phyloP scores from a whole-genome alignment of 768 basidiomycete genomes.

The Russula emetica region DNA sequence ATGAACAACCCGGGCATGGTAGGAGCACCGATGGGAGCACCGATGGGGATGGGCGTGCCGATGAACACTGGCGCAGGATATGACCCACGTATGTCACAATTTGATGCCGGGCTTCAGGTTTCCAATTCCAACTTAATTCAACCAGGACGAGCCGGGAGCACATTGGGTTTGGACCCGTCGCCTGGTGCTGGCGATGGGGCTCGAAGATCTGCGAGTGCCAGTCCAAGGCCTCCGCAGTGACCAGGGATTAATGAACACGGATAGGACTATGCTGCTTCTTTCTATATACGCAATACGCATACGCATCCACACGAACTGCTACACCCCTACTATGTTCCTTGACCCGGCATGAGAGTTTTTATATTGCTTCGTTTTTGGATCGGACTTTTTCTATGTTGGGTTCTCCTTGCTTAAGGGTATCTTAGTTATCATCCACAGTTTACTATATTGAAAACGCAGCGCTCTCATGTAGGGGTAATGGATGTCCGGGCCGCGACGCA shows the following conservation, averaged over 20 bases:
- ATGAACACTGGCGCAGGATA: constrained; percentile 21
- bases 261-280: not conserved
- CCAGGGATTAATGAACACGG: not conserved
- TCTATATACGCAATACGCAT: not conserved
- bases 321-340: not conserved
- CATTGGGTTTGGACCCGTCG: not conserved
- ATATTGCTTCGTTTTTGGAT: not conserved
- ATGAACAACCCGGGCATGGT: constrained; percentile 20
- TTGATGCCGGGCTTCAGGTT: constrained; percentile 22
- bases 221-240: constrained; percentile 21
- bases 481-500: not conserved
- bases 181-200: constrained; percentile 13
- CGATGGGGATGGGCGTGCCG: constrained; percentile 25
- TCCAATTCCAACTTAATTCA: constrained; percentile 10
- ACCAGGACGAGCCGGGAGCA: constrained; percentile 10
- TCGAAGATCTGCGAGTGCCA: constrained; percentile 17
- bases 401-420: not conserved
- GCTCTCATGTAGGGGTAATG: not conserved
- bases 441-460: not conserved
- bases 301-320: not conserved
- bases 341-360: not conserved
- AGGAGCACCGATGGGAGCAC: too few species aligned
- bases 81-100: constrained; percentile 26
- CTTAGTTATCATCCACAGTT: not conserved
- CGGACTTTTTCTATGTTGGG: not conserved